Percentiles rank a stretch among this genome's conserved stretches.
These are phyloP conservation scores for Macrophomina pseudophaseolina DNA, from an alignment of 2,329 filamentous ascomycete species.

Conservation along the genomic window DNA sequence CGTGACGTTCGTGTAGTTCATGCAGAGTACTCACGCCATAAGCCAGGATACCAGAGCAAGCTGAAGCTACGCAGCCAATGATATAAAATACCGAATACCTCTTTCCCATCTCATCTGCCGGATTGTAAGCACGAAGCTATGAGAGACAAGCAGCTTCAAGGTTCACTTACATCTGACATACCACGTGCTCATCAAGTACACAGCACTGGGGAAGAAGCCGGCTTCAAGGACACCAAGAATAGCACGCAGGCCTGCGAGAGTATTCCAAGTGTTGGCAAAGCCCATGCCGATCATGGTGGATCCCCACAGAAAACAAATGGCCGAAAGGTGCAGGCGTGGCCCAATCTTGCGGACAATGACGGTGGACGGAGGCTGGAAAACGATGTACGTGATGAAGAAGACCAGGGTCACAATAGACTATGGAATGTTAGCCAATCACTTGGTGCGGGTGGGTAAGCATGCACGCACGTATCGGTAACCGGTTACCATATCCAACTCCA, in stretches of 20 bases:
- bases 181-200: constrained; percentile 53
- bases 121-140: neutral
- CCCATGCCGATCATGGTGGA: constrained; percentile 52
- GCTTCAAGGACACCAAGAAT: constrained; percentile 44
- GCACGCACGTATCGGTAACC: constrained; percentile 37
- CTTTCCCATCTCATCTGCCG: constrained; percentile 66
- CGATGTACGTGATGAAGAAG: constrained; percentile 51
- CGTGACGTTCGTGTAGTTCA: constrained; percentile 37
- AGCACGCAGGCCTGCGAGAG: constrained; percentile 44
- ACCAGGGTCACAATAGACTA: constrained; percentile 65
- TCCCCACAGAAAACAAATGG: constrained; percentile 47
- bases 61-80: constrained; percentile 68
- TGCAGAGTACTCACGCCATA: constrained; percentile 54
- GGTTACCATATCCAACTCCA: constrained; percentile 40
- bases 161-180: constrained; percentile 49
- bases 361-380: constrained; percentile 50
- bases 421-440: constrained; percentile 16
- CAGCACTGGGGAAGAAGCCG: constrained; percentile 49
- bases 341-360: constrained; percentile 49
- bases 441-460: neutral
- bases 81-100: constrained; percentile 73
- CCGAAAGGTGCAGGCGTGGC: constrained; percentile 43
- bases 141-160: neutral
- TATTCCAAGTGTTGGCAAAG: constrained; percentile 43
- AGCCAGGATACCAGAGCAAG: constrained; percentile 71